phyloP scores from a whole-genome alignment of 1,139 yeast genomes.

The Debaryomyces udenii region DNA sequence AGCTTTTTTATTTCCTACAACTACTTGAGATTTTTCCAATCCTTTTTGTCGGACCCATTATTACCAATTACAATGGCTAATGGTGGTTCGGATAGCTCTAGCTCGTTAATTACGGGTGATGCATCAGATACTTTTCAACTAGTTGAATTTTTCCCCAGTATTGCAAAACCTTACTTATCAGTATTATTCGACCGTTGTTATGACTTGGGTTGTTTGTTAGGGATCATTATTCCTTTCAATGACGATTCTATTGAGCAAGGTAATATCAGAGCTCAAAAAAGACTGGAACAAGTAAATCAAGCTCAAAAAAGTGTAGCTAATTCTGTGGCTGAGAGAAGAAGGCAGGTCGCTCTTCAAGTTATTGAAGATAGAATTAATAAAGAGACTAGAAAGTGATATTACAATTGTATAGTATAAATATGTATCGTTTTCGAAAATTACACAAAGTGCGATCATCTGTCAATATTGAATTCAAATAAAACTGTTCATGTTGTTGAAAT shows the following conservation, averaged over 20 bases:
- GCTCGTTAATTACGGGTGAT: constrained; percentile 62
- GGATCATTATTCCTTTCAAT: constrained; percentile 66
- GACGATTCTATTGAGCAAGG: constrained; percentile 74
- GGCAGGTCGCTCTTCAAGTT: constrained; percentile 83
- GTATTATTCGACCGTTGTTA: constrained; percentile 59
- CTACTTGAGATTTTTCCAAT: constrained; percentile 77
- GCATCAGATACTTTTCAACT: constrained; percentile 89
- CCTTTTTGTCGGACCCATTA: constrained; percentile 39
- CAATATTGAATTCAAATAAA: neutral
- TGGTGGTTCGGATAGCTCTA: constrained; percentile 21
- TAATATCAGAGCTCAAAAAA: constrained; percentile 68
- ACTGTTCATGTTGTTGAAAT: neutral
- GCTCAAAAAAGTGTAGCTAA: constrained; percentile 47
- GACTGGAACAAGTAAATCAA: constrained; percentile 48
- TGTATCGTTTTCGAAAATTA: constrained; percentile 3
- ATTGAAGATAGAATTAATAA: constrained; percentile 69
- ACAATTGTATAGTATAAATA: constrained; percentile 6
- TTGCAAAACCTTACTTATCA: constrained; percentile 53
- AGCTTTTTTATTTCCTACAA: constrained; percentile 74
- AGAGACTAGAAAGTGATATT: constrained; percentile 20
- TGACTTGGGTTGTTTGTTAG: constrained; percentile 54
- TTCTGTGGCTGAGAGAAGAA: constrained; percentile 79
- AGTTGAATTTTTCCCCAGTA: constrained; percentile 77
- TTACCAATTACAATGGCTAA: constrained; percentile 41
- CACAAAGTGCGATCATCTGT: constrained; percentile 9